Evolutionary conservation across 306 rosid genomes (phyloP).

Genomic region (Echinosophora koreensis): DNA sequence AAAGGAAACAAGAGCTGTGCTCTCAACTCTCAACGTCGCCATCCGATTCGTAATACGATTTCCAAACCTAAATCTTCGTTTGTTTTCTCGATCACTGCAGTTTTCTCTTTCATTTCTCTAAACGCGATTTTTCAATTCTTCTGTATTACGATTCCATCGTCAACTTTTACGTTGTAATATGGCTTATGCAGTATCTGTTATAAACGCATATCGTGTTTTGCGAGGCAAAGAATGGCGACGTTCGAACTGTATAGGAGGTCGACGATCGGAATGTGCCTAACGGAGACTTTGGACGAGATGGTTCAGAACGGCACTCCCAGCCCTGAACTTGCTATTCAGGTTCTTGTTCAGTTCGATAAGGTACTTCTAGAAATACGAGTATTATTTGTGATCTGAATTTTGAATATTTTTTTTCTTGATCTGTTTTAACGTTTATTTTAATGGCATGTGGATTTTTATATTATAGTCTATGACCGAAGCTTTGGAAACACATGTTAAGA

Average conservation of each 20-base stretch:
- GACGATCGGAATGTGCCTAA: conserved; percentile 81
- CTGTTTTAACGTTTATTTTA: conserved; percentile 7
- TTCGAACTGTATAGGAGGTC: conserved; percentile 84
- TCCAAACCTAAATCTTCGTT: not conserved
- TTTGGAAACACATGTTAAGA: conserved; percentile 85
- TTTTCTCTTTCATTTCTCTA: not conserved
- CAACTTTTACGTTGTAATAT: not conserved
- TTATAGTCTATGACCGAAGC: conserved; percentile 93
- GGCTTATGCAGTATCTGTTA: not conserved
- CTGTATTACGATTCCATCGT: not conserved
- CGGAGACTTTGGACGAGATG: conserved; percentile 97
- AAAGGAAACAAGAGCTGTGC: not conserved
- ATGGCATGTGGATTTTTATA: conserved; percentile 11
- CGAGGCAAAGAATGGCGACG: conserved; percentile 66
- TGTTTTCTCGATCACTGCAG: not conserved
- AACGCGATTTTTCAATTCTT: not conserved
- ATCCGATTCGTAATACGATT: no score
- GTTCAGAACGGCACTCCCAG: conserved; percentile 84
- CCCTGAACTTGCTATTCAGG: conserved; percentile 96
- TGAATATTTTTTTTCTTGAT: not conserved
- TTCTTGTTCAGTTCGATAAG: conserved; percentile 96
- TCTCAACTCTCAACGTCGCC: not conserved
- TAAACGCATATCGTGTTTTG: conserved; percentile 51
- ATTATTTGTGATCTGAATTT: not conserved
- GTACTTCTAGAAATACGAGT: conserved; percentile 38